Percentiles rank a stretch among this genome's conserved stretches.
Evolutionary conservation across 345 rosid genomes (phyloP).

Genomic region (Heritiera littoralis): DNA sequence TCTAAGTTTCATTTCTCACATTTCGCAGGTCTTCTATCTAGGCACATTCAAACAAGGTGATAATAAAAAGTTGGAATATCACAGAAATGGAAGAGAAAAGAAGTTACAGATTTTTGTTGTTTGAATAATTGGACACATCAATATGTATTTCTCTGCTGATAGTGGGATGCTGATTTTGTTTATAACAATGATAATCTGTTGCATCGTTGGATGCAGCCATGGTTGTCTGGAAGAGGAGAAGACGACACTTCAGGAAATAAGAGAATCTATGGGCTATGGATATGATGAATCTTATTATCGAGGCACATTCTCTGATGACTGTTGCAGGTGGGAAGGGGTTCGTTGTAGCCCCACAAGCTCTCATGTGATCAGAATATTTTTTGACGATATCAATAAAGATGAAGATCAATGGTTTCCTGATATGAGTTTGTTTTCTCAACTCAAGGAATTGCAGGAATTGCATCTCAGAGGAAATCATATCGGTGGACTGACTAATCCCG

Average conservation of each 20-base stretch:
- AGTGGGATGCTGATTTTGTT: not conserved
- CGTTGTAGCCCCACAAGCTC: conserved; percentile 22
- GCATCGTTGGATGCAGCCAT: conserved; percentile 8
- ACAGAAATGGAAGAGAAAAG: not conserved
- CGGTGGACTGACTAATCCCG: conserved; percentile 20
- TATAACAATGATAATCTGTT: not conserved
- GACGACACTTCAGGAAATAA: conserved; percentile 17
- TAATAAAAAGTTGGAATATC: not conserved
- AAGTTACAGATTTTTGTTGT: not conserved
- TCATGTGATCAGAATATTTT: conserved; percentile 20
- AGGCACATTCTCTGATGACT: conserved; percentile 6
- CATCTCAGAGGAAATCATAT: conserved; percentile 19
- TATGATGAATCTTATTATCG: not conserved
- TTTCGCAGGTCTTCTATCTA: not conserved
- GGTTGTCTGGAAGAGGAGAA: conserved; percentile 23
- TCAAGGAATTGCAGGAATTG: conserved; percentile 20
- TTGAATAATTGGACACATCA: not conserved
- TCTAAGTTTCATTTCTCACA: not conserved
- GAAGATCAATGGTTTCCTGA: conserved; percentile 15
- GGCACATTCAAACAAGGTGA: not conserved
- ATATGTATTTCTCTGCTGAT: not conserved
- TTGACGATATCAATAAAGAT: conserved; percentile 7
- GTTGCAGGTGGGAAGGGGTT: conserved; percentile 24
- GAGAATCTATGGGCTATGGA: conserved; percentile 16
- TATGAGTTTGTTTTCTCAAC: conserved; percentile 25